Evolutionary conservation across 2,329 filamentous ascomycete genomes (phyloP).

Genomic region (Diaporthe capsici): DNA sequence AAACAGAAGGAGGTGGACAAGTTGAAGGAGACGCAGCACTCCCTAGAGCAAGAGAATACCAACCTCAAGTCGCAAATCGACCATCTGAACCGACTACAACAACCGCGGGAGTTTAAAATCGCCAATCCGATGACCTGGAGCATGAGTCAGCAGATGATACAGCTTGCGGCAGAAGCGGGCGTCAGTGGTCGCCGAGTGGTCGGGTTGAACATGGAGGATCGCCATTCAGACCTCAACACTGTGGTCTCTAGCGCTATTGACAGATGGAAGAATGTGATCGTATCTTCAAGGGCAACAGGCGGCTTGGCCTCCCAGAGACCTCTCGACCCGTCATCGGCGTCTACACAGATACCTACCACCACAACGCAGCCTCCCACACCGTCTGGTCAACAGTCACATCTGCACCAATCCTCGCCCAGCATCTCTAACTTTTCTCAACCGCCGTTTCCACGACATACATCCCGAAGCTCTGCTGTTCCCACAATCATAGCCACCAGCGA

Average conservation of each 20-base stretch:
- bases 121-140: constrained; percentile 66
- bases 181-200: constrained; percentile 56
- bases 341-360: constrained; percentile 43
- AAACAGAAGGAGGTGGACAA: constrained; percentile 69
- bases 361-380: constrained; percentile 45
- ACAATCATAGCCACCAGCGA: constrained; percentile 35
- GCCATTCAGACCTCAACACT: constrained; percentile 65
- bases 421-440: constrained; percentile 37
- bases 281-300: constrained; percentile 60
- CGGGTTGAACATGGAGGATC: constrained; percentile 65
- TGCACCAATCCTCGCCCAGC: constrained; percentile 48
- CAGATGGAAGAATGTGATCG: constrained; percentile 73
- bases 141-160: constrained; percentile 63
- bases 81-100: constrained; percentile 70
- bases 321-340: constrained; percentile 54
- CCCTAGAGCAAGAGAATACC: constrained; percentile 68
- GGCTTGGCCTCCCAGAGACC: constrained; percentile 66
- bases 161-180: constrained; percentile 61
- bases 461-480: constrained; percentile 28
- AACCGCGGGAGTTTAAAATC: constrained; percentile 71
- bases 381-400: constrained; percentile 42
- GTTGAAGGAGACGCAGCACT: constrained; percentile 64
- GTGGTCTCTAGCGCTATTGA: constrained; percentile 69
- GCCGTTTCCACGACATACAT: constrained; percentile 13
- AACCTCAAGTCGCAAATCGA: constrained; percentile 72